phyloP scores from a whole-genome alignment of 257 asterid species.

The Solanum pimpinellifolium region DNA sequence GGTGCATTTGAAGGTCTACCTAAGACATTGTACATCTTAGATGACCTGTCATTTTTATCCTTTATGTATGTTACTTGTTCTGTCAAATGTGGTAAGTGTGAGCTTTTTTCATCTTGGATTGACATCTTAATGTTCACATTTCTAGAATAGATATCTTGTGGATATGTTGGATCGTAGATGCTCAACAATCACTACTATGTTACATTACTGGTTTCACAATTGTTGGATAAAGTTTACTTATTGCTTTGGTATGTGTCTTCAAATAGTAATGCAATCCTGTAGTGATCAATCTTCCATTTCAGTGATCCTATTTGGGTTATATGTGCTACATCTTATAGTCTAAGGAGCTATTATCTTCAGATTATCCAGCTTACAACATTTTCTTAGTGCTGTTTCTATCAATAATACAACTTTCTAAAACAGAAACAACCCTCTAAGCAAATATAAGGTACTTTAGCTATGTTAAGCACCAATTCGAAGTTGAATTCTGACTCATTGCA shows the following conservation, averaged over 20 bases:
- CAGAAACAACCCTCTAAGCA: background rate
- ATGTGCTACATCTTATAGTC: background rate
- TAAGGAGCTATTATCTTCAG: background rate
- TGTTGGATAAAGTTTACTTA: background rate
- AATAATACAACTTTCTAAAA: background rate
- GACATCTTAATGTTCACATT: background rate
- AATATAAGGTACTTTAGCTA: background rate
- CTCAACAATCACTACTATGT: background rate
- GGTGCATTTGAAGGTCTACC: background rate
- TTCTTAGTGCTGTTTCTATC: background rate
- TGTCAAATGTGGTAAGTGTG: background rate
- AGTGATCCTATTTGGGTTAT: background rate
- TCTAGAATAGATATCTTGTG: background rate
- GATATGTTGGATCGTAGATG: background rate
- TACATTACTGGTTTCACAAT: background rate
- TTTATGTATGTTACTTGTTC: background rate
- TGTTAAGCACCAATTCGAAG: background rate
- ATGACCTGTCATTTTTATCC: background rate
- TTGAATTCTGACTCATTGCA: background rate
- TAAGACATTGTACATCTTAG: background rate
- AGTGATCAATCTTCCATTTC: background rate
- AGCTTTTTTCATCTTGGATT: background rate
- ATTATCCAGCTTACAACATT: background rate
- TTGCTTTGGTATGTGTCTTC: background rate
- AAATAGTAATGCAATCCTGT: background rate